Percentiles rank a stretch among this genome's conserved stretches.
Conservation (phyloP, 2,329 filamentous ascomycete genomes). For the Pseudomassariella vexata region DNA sequence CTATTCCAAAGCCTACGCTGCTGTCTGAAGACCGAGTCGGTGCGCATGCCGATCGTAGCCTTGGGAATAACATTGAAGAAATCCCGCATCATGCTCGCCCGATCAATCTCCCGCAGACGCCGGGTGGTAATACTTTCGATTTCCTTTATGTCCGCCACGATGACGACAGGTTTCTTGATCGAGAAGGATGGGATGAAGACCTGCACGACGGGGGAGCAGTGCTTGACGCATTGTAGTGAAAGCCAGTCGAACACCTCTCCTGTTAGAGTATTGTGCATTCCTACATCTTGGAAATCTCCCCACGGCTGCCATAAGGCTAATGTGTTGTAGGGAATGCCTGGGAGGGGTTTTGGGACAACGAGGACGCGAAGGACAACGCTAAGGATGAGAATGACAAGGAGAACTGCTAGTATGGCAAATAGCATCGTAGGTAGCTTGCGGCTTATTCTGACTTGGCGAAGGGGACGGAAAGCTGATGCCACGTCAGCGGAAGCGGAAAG, state of each 20-base stretch:
- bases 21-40: background rate
- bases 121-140: background rate
- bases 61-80: background rate
- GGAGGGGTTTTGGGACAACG: background rate
- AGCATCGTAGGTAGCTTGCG: too few relatives aligned
- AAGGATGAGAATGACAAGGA: background rate
- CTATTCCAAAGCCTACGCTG: slow-evolving; percentile 1
- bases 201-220: background rate
- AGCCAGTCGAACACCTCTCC: slow-evolving; percentile 1
- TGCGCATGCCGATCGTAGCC: background rate
- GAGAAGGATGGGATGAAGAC: slow-evolving; percentile 1
- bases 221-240: background rate
- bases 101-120: background rate
- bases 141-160: background rate
- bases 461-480: too few relatives aligned
- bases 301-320: background rate
- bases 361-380: background rate
- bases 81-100: slow-evolving; percentile 1
- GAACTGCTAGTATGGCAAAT: background rate
- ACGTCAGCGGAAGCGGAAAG: too few relatives aligned
- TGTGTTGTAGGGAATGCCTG: slow-evolving; percentile 1
- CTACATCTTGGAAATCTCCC: background rate
- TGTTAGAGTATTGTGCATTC: background rate
- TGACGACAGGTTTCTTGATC: background rate
- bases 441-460: too few relatives aligned